Conservation (phyloP, 495 filamentous ascomycete genomes). For the Melanomma pulvis-pyrius region DNA sequence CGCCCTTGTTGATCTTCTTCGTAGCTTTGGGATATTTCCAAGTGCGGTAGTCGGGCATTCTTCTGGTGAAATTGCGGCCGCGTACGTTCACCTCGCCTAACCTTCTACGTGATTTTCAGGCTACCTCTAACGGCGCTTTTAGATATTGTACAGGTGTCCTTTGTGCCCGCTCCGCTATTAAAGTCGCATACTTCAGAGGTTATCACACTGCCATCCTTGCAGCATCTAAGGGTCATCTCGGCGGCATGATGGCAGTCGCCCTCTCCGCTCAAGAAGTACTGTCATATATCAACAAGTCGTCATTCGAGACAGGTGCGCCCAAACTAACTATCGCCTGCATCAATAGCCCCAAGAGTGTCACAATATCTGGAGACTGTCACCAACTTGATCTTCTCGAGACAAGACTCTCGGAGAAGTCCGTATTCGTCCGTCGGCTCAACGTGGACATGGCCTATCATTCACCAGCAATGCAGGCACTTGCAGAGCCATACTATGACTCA, state of each 20-base stretch:
- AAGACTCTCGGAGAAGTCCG: constrained; percentile 35
- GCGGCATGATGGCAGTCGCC: constrained; percentile 19
- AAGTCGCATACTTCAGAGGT: constrained; percentile 22
- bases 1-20: constrained; percentile 35
- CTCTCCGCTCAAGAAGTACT: background rate
- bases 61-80: constrained; percentile 41
- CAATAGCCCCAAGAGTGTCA: constrained; percentile 44
- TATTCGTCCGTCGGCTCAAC: constrained; percentile 50
- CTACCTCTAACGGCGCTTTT: too few species aligned
- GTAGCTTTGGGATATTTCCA: constrained; percentile 18
- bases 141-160: constrained; percentile 19
- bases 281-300: background rate
- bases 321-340: constrained; percentile 38
- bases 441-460: constrained; percentile 64
- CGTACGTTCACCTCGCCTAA: constrained; percentile 7
- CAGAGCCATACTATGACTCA: constrained; percentile 47
- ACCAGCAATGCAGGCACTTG: constrained; percentile 55
- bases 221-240: background rate
- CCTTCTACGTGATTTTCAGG: background rate
- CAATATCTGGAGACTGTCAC: constrained; percentile 44
- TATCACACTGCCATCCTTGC: background rate
- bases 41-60: constrained; percentile 40
- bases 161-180: constrained; percentile 3
- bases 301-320: background rate
- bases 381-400: constrained; percentile 45